Evolutionary conservation across 116 monocot species (phyloP).

Genomic region (Cymodocea nodosa): DNA sequence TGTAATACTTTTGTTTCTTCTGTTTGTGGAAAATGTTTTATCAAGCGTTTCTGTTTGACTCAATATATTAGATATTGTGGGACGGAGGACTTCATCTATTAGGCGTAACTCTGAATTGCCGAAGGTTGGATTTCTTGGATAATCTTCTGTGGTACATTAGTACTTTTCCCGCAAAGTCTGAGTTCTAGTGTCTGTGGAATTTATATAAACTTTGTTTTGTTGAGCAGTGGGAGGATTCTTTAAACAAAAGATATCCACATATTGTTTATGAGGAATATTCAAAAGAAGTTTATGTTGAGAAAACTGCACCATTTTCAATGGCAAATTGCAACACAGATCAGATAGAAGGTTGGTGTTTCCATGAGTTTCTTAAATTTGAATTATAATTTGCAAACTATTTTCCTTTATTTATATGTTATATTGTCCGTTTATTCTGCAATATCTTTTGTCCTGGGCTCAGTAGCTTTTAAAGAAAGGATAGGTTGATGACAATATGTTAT

Average conservation of each 20-base stretch:
- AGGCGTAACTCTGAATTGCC: conserved; percentile 76
- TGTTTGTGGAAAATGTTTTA: background rate
- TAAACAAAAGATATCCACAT: conserved; percentile 73
- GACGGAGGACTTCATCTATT: conserved; percentile 96
- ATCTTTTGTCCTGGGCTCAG: background rate
- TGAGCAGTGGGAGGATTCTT: conserved; percentile 42
- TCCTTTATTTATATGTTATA: background rate
- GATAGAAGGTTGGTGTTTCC: conserved; percentile 47
- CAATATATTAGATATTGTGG: conserved; percentile 60
- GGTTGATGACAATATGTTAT: too few species aligned
- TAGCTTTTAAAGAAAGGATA: too few species aligned
- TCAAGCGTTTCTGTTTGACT: conserved; percentile 14
- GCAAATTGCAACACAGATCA: conserved; percentile 17
- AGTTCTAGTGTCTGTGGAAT: conserved; percentile 1
- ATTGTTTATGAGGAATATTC: conserved; percentile 60
- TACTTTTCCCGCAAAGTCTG: background rate
- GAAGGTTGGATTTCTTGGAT: conserved; percentile 29
- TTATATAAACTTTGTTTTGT: background rate
- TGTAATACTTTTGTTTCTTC: background rate
- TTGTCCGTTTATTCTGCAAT: background rate
- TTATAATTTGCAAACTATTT: background rate
- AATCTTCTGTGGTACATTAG: background rate
- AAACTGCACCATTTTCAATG: conserved; percentile 7
- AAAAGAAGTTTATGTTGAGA: conserved; percentile 18
- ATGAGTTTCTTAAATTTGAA: background rate